Base-by-base conservation (phyloP, 2,329 filamentous ascomycete species). In the Penicillium vulpinum region DNA sequence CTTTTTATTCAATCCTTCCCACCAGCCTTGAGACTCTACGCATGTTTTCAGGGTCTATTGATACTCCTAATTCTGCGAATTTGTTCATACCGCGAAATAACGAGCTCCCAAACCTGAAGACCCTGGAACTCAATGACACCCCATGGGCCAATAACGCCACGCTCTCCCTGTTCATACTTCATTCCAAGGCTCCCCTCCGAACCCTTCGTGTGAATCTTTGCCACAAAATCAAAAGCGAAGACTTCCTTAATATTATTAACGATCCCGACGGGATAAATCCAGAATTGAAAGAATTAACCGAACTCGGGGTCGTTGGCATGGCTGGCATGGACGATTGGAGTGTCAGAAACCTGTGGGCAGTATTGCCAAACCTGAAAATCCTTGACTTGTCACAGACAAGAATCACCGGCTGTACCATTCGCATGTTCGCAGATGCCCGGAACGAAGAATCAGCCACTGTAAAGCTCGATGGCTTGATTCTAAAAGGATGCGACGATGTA, bases 321-420 rank as follows among this genome's bases (percentile, higher is more conserved):
- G 49, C 51, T 1, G 58, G 56, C 2, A 55, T 76, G 16, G 57
- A 66, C 5, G 73, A 77, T 51, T 31, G n/a, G 2, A 43, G 58
- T 5, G 57, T 69, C 1, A 38, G 51, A 1, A 9, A 24, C 9
- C 54, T 76, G 2, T 53, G 68, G 11, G 39, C 59, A 2, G 48
- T 41, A 11, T 60, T 76, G 40, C 61, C 63, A 0, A 64, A 68
- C 2, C 48, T 78, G 16, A 72, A 69, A 46, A 56, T 66, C 1
- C 63, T 78, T 5, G 58, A 76, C 59, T 24, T 77, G 9, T 72
- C 72, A 0, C 62, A 62, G 36, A 77, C 73, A 1, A 57, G 51
- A 13, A 67, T 77, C 6, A 75, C 72, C 5, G 75, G 75, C 0
- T 57, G 65, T 16, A 64, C 70, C 1, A 62, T 77, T 36, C 74